Evolutionary conservation across 345 rosid species (phyloP).

Genomic region (Sonneratia alba): DNA sequence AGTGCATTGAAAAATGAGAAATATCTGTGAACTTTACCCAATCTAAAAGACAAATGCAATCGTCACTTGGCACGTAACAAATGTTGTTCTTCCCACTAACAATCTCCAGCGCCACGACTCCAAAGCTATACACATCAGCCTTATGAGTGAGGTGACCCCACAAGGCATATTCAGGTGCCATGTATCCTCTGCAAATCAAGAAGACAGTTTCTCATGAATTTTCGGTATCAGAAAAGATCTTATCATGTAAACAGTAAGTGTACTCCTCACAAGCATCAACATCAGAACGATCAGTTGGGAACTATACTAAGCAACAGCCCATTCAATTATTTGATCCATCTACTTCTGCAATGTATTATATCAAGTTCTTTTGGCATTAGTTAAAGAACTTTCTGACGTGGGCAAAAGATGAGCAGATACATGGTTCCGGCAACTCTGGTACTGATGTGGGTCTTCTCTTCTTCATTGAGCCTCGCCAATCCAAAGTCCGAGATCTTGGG

Average conservation of each 20-base stretch:
- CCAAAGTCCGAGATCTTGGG: slow-evolving; percentile 67
- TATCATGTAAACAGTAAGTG: no score
- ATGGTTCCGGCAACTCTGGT: slow-evolving; percentile 61
- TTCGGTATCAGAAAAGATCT: neutral
- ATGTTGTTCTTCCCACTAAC: slow-evolving; percentile 22
- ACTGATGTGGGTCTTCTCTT: slow-evolving; percentile 42
- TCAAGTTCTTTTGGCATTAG: no score
- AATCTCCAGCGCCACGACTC: slow-evolving; percentile 31
- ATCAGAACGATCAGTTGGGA: no score
- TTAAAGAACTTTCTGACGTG: neutral
- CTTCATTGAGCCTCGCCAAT: slow-evolving; percentile 40
- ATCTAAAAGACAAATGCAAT: slow-evolving; percentile 24
- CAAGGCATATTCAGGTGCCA: slow-evolving; percentile 39
- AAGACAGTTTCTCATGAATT: neutral
- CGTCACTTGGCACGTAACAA: slow-evolving; percentile 9
- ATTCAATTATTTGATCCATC: no score
- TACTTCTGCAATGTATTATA: no score
- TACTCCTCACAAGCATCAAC: no score
- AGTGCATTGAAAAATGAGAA: neutral
- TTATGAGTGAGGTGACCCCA: slow-evolving; percentile 31
- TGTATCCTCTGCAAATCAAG: slow-evolving; percentile 27
- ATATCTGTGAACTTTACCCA: slow-evolving; percentile 16
- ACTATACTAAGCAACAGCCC: no score
- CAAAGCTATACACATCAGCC: slow-evolving; percentile 35
- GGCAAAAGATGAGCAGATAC: slow-evolving; percentile 20